Evolutionary conservation across 495 filamentous ascomycete species (phyloP).

Genomic region (Penicillium nucicola): DNA sequence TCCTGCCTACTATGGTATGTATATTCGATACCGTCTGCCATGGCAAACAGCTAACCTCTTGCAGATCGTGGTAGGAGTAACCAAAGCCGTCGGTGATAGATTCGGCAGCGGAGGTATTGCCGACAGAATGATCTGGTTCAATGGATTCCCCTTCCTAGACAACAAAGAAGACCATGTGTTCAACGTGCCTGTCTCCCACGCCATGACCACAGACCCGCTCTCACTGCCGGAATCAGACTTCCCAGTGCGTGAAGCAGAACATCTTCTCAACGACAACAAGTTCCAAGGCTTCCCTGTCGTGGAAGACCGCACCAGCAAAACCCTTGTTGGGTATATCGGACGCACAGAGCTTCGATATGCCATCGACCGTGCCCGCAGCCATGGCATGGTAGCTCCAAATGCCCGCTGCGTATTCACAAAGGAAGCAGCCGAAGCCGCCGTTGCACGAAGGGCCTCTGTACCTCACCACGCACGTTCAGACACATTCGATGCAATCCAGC

Average conservation of each 20-base stretch:
- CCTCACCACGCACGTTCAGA: slow-evolving; percentile 36
- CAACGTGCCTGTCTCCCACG: slow-evolving; percentile 88
- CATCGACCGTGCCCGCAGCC: slow-evolving; percentile 76
- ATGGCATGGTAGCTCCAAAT: slow-evolving; percentile 64
- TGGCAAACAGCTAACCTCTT: slow-evolving; percentile 12
- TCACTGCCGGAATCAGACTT: slow-evolving; percentile 74
- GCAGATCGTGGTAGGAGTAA: slow-evolving; percentile 91
- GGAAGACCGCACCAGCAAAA: slow-evolving; percentile 66
- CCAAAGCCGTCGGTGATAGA: slow-evolving; percentile 87
- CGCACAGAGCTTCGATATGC: slow-evolving; percentile 91
- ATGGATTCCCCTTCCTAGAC: slow-evolving; percentile 94
- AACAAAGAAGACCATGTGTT: slow-evolving; percentile 98
- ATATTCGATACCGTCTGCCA: not conserved
- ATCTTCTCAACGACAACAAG: slow-evolving; percentile 72
- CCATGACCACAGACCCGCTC: slow-evolving; percentile 78
- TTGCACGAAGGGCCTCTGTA: slow-evolving; percentile 33
- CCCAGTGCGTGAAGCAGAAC: slow-evolving; percentile 68
- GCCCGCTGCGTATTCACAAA: slow-evolving; percentile 78
- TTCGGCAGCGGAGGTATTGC: slow-evolving; percentile 96
- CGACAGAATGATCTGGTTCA: slow-evolving; percentile 99
- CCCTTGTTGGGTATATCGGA: slow-evolving; percentile 88
- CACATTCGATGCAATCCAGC: slow-evolving; percentile 62
- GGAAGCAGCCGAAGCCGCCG: slow-evolving; percentile 44
- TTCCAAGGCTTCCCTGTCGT: slow-evolving; percentile 96
- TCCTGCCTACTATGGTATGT: slow-evolving; percentile 86